phyloP scores from a whole-genome alignment of 2,329 filamentous ascomycete species.

The Drechslerella coelobrocha region DNA sequence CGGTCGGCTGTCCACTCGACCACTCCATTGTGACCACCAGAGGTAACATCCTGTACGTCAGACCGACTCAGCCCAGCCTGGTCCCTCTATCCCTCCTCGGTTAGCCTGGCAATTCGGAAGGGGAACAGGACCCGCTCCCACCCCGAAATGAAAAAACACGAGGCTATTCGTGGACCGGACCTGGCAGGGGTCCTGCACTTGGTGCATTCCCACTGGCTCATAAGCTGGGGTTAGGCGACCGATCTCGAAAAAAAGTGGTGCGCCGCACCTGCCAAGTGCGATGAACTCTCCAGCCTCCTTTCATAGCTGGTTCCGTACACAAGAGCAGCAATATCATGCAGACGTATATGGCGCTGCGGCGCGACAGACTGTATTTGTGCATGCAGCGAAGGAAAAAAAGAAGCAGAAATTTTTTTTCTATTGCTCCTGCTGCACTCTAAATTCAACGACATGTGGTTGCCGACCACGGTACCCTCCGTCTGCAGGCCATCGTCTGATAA shows the following conservation, averaged over 20 bases:
- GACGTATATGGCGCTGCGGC: too few relatives aligned
- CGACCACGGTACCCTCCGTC: too few relatives aligned
- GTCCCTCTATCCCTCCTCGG: not conserved
- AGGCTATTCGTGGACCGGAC: conserved; percentile 1
- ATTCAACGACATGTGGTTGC: too few relatives aligned
- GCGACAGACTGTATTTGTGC: too few relatives aligned
- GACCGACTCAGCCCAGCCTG: not conserved
- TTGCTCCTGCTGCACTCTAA: too few relatives aligned
- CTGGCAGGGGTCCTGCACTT: not conserved
- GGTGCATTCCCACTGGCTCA: not conserved
- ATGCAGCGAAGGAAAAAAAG: too few relatives aligned
- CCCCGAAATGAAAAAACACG: too few relatives aligned
- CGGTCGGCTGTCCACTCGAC: too few relatives aligned
- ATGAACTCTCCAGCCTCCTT: not conserved
- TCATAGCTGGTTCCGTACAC: not conserved
- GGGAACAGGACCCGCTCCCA: not conserved
- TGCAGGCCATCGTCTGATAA: too few relatives aligned
- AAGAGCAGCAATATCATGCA: conserved; percentile 4
- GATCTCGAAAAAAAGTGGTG: not conserved
- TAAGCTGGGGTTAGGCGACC: not conserved
- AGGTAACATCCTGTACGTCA: not conserved
- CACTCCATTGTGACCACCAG: not conserved
- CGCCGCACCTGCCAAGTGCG: conserved; percentile 9
- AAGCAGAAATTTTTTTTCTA: too few relatives aligned
- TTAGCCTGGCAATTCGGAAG: not conserved